A percentile compares a stretch with the other conserved stretches of the same genome.
Conservation (phyloP, 2,329 filamentous ascomycete species). For the Cladosporium sp. region DNA sequence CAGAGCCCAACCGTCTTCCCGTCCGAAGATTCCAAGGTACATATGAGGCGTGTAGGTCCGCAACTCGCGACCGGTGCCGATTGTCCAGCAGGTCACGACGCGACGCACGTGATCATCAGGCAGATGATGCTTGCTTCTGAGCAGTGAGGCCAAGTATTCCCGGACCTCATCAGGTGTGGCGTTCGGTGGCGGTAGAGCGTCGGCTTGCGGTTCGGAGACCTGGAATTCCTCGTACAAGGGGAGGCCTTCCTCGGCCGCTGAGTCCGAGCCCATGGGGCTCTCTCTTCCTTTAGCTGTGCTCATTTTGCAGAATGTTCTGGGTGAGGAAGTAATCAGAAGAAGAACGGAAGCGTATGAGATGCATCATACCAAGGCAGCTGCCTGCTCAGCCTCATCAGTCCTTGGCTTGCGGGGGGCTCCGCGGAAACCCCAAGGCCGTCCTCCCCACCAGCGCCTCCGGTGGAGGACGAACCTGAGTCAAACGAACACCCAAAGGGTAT, state of each 20-base stretch:
- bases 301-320: not conserved
- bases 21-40: slow-evolving; percentile 14
- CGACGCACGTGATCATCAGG: slow-evolving; percentile 9
- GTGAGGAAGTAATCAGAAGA: too few relatives aligned
- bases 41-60: slow-evolving; percentile 9
- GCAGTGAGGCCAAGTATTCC: slow-evolving; percentile 10
- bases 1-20: slow-evolving; percentile 15
- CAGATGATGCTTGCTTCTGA: slow-evolving; percentile 2
- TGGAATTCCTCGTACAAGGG: not conserved
- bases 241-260: not conserved
- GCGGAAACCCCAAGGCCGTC: too few relatives aligned
- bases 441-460: too few relatives aligned
- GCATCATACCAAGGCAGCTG: too few relatives aligned
- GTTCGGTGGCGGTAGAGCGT: not conserved
- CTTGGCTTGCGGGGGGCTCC: too few relatives aligned
- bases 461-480: too few relatives aligned
- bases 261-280: not conserved
- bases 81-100: slow-evolving; percentile 14
- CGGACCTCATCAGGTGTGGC: slow-evolving; percentile 16
- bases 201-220: not conserved
- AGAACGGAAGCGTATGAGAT: too few relatives aligned
- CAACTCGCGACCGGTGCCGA: slow-evolving; percentile 16
- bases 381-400: too few relatives aligned
- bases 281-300: not conserved
- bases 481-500: too few relatives aligned